phyloP scores from a whole-genome alignment of 108 stramenopile genomes.

The Nitzschia sp. region DNA sequence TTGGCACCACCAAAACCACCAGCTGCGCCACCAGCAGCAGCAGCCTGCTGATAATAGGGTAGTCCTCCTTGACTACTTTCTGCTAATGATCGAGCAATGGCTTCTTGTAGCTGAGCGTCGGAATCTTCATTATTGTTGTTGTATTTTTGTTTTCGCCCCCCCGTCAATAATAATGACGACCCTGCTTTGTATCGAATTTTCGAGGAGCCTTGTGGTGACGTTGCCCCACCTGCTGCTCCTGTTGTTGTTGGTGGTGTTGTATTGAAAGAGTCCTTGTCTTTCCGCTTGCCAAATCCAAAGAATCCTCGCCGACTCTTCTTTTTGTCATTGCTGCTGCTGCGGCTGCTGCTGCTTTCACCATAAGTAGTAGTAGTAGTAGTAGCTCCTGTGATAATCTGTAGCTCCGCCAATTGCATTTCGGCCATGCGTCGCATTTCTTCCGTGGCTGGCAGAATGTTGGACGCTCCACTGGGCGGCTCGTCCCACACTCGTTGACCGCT shows the following conservation, averaged over 20 bases:
- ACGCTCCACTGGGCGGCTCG: slow-evolving; percentile 80
- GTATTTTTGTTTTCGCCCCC: too few relatives aligned
- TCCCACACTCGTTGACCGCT: slow-evolving; percentile 78
- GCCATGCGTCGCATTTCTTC: slow-evolving; percentile 65
- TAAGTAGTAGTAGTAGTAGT: neutral
- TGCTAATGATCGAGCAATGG: slow-evolving; percentile 26
- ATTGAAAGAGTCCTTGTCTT: slow-evolving; percentile 16
- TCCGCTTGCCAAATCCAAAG: slow-evolving; percentile 13
- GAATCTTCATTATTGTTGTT: neutral
- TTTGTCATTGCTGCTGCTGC: neutral
- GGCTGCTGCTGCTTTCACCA: neutral
- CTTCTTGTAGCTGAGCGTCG: slow-evolving; percentile 26
- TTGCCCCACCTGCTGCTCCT: too few relatives aligned
- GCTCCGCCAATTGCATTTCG: slow-evolving; percentile 57
- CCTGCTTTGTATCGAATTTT: slow-evolving; percentile 36
- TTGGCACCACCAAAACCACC: too few relatives aligned
- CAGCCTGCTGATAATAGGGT: too few relatives aligned
- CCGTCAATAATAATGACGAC: neutral
- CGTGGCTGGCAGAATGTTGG: slow-evolving; percentile 56
- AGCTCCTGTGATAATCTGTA: slow-evolving; percentile 31
- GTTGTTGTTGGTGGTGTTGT: neutral
- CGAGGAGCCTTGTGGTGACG: neutral
- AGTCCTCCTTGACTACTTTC: slow-evolving; percentile 21
- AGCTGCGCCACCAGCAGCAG: neutral
- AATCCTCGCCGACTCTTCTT: slow-evolving; percentile 2